A percentile compares a stretch with the other conserved stretches of the same genome.
Conservation (phyloP, 192 early-diverging fungal genomes). For the Backusella luteola region DNA sequence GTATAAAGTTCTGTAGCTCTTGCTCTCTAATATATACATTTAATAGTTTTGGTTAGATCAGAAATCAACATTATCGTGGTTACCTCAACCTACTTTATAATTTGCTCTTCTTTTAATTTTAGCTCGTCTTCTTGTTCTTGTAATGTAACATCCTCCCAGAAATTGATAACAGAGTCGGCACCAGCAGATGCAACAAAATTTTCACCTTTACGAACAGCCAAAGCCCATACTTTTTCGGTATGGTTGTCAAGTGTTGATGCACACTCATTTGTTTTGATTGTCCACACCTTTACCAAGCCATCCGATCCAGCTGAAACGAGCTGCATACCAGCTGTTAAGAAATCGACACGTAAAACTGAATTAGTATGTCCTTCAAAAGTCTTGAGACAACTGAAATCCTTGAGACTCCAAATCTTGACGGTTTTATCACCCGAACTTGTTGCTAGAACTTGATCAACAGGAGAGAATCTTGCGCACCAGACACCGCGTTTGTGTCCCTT, state of each 20-base stretch:
- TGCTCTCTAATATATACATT: slow-evolving; percentile 67
- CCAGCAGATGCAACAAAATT: slow-evolving; percentile 82
- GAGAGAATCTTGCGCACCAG: slow-evolving; percentile 92
- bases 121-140: slow-evolving; percentile 78
- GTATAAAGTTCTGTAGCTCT: slow-evolving; percentile 83
- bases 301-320: slow-evolving; percentile 87
- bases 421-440: slow-evolving; percentile 93
- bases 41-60: neutral
- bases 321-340: slow-evolving; percentile 86
- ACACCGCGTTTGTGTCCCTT: slow-evolving; percentile 95
- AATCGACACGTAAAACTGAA: slow-evolving; percentile 84
- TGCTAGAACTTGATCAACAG: slow-evolving; percentile 91
- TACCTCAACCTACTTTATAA: slow-evolving; percentile 60
- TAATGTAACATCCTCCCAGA: slow-evolving; percentile 93
- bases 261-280: slow-evolving; percentile 87
- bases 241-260: slow-evolving; percentile 90
- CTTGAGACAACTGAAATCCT: slow-evolving; percentile 85
- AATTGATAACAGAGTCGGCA: slow-evolving; percentile 84
- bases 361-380: slow-evolving; percentile 99
- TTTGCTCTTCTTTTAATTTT: slow-evolving; percentile 67
- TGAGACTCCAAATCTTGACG: slow-evolving; percentile 91
- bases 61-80: neutral
- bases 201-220: slow-evolving; percentile 73
- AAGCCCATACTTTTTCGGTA: slow-evolving; percentile 94
- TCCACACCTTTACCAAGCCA: slow-evolving; percentile 97